Percentiles rank a stretch among this genome's conserved stretches.
phyloP scores from a whole-genome alignment of 352 stramenopile species.

The Pythium scleroteichum region DNA sequence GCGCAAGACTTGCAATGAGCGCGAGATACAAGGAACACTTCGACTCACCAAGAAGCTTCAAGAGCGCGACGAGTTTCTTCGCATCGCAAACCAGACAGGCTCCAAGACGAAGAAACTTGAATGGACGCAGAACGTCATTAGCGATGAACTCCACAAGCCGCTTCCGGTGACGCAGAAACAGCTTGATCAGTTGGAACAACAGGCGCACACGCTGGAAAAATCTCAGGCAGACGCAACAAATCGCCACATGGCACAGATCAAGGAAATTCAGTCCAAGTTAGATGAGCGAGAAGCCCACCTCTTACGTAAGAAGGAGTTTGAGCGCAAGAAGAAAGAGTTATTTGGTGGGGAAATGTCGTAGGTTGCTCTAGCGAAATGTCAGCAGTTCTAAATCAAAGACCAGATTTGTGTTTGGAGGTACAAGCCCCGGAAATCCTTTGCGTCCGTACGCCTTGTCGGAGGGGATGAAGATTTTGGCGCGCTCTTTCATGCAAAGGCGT shows the following conservation, averaged over 20 bases:
- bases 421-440: constrained; percentile 82
- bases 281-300: constrained; percentile 45
- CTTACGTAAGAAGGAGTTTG: constrained; percentile 54
- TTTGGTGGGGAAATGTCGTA: constrained; percentile 22
- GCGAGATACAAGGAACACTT: constrained; percentile 64
- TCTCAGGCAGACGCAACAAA: constrained; percentile 32
- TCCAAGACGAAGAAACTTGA: constrained; percentile 37
- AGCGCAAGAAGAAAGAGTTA: constrained; percentile 65
- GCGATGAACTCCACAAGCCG: constrained; percentile 53
- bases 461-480: constrained; percentile 87
- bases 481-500: constrained; percentile 82
- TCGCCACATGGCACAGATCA: constrained; percentile 49
- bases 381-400: constrained; percentile 93
- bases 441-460: constrained; percentile 84
- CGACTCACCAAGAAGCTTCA: constrained; percentile 60
- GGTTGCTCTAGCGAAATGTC: constrained; percentile 58
- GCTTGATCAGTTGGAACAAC: constrained; percentile 25
- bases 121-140: constrained; percentile 56
- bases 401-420: constrained; percentile 91
- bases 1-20: constrained; percentile 73
- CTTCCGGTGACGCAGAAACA: constrained; percentile 50
- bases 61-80: constrained; percentile 61
- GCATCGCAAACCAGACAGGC: constrained; percentile 37
- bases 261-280: constrained; percentile 54
- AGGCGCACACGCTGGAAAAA: constrained; percentile 31